Percentiles rank a stretch among this genome's conserved stretches.
phyloP scores from a whole-genome alignment of 2,329 filamentous ascomycete genomes.

The Herpomyces periplanetae region DNA sequence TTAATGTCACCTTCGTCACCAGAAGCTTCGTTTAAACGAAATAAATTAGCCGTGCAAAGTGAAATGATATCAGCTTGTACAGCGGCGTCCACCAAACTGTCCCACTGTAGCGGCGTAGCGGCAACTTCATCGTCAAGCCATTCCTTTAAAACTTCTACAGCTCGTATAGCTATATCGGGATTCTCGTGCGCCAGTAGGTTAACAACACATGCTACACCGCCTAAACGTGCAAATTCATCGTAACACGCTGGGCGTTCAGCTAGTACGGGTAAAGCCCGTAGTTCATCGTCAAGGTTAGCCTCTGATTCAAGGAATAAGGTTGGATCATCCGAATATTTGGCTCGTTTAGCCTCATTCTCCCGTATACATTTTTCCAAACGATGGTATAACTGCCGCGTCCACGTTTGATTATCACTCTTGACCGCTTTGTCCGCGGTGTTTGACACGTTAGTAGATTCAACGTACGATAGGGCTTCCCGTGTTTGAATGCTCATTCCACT shows the following conservation, averaged over 20 bases:
- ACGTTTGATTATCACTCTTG: slow-evolving; percentile 40
- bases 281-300: slow-evolving; percentile 53
- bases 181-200: slow-evolving; percentile 69
- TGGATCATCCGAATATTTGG: slow-evolving; percentile 41
- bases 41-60: too few species aligned
- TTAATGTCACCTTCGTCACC: too few species aligned
- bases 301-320: slow-evolving; percentile 33
- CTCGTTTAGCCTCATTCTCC: slow-evolving; percentile 58
- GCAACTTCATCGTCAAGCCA: slow-evolving; percentile 71
- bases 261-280: slow-evolving; percentile 51
- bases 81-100: slow-evolving; percentile 23
- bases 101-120: slow-evolving; percentile 43
- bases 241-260: slow-evolving; percentile 58
- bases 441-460: slow-evolving; percentile 24
- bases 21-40: too few species aligned
- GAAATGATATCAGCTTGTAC: slow-evolving; percentile 25
- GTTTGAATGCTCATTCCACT: slow-evolving; percentile 51
- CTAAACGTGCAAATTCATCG: slow-evolving; percentile 32
- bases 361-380: slow-evolving; percentile 65
- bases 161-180: slow-evolving; percentile 72
- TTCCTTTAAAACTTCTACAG: slow-evolving; percentile 57
- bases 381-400: slow-evolving; percentile 42
- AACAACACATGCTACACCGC: slow-evolving; percentile 31
- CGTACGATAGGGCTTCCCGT: slow-evolving; percentile 46
- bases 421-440: slow-evolving; percentile 16